Base-by-base conservation (phyloP, 768 basidiomycete species). In the Boletus pseudopeckii region DNA sequence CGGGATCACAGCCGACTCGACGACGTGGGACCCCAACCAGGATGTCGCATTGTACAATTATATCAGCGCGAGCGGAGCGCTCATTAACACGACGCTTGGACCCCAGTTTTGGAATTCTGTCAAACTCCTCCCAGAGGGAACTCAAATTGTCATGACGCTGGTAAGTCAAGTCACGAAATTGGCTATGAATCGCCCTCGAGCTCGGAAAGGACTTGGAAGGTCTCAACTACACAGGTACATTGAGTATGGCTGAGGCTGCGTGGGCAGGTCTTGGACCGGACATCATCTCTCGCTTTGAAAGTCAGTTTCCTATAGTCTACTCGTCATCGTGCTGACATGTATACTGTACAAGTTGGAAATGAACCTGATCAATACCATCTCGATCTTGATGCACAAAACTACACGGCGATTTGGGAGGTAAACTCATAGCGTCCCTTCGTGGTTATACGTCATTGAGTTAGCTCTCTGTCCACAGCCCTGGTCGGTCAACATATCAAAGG, bases 1-100 rank as follows among this genome's bases (percentile, higher is more conserved):
- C 24, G 80, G 80, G 0, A 79, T 80, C 56, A 81, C 79, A 0
- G 81, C 80, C 5, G 78, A 81, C 58, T 79, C 79, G 14, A 78
- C 79, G 2, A 76, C 74, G 48, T 79, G 79, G 78, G 63, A 78
- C 50, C 66, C 75, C 0, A 65, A 71, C 13, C 73, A 75, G 40
- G 68, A 72, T 33, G 46, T 34, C 20, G 55, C 56, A 1, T 34
- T 61, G 39, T 56, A 58, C 62, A 81, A 78, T 56, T 78, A 75
- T 52, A 71, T 81, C 30, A 75, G 76, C 39, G 60, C 57, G n/a
- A 66, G 61, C 3, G 78, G 77, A 17, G 72, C 71, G 7, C 70
- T 81, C 50, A 69, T 67, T 33, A 81, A 81, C 53, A 80, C 79
- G 11, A 80, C 78, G 1, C 75, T 82, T 53, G 80, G 80, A 0